phyloP scores from a whole-genome alignment of 164 flowering plant species.

The Litsea cubeba region DNA sequence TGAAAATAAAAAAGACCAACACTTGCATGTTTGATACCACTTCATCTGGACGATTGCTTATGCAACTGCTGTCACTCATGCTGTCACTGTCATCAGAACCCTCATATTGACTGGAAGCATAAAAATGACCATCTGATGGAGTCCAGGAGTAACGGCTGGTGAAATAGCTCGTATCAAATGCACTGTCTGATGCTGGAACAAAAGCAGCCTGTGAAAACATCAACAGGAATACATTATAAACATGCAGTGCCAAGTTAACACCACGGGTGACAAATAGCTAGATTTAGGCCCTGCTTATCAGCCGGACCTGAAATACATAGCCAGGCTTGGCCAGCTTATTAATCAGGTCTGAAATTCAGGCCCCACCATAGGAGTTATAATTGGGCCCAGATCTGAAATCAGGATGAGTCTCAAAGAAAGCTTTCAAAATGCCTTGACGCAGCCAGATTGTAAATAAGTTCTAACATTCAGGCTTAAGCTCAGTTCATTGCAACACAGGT shows the following conservation, averaged over 20 bases:
- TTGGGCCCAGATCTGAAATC: too few relatives aligned
- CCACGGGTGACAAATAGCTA: too few relatives aligned
- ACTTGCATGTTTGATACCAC: constrained; percentile 34
- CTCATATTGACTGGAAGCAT: constrained; percentile 67
- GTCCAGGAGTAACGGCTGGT: constrained; percentile 95
- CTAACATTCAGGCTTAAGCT: background rate
- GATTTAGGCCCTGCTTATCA: too few relatives aligned
- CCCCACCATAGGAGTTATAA: too few relatives aligned
- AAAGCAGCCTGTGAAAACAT: constrained; percentile 75
- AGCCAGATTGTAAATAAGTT: too few relatives aligned
- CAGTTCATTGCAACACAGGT: background rate
- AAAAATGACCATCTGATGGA: constrained; percentile 54
- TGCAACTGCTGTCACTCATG: constrained; percentile 75
- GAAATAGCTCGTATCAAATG: constrained; percentile 94
- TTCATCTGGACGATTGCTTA: constrained; percentile 87
- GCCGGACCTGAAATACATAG: too few relatives aligned
- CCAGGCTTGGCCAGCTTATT: too few relatives aligned
- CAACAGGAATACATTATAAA: background rate
- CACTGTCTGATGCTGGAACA: constrained; percentile 92
- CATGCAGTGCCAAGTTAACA: too few relatives aligned
- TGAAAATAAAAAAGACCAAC: constrained; percentile 1
- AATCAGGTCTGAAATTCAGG: too few relatives aligned
- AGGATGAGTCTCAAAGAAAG: too few relatives aligned
- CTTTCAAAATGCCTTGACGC: too few relatives aligned
- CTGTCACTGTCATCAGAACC: constrained; percentile 81